Percentiles rank a stretch among this genome's conserved stretches.
phyloP scores from a whole-genome alignment of 768 basidiomycete species.

The Leccinum aurantiacum region DNA sequence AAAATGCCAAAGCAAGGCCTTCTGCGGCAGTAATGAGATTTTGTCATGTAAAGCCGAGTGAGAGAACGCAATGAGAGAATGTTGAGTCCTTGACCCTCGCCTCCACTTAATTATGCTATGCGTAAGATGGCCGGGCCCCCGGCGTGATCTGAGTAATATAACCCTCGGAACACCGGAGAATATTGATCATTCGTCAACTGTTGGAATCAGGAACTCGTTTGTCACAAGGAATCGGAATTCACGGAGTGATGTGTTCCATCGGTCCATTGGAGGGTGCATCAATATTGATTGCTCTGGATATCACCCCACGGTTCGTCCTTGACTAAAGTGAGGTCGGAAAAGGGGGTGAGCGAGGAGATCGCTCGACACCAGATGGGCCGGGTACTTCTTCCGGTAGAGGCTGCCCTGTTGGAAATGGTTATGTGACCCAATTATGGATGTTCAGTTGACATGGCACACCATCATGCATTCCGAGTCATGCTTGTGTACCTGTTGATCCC shows the following conservation, averaged over 20 bases:
- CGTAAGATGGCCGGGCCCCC: not conserved
- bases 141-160: too few relatives aligned
- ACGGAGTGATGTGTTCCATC: not conserved
- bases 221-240: not conserved
- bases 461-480: not conserved
- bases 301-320: too few relatives aligned
- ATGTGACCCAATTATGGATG: not conserved
- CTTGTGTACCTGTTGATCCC: conserved; percentile 7
- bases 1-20: not conserved
- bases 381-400: too few relatives aligned
- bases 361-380: too few relatives aligned
- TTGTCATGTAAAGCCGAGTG: too few relatives aligned
- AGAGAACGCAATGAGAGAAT: not conserved
- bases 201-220: not conserved
- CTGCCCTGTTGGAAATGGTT: not conserved
- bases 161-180: not conserved
- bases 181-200: not conserved
- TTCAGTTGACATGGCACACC: not conserved
- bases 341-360: too few relatives aligned
- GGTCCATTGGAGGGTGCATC: not conserved
- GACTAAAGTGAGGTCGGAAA: too few relatives aligned
- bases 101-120: not conserved
- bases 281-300: too few relatives aligned
- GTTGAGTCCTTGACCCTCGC: not conserved
- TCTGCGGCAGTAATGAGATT: not conserved